Conservation (phyloP, 345 rosid species). For the Moricandia arvensis region DNA sequence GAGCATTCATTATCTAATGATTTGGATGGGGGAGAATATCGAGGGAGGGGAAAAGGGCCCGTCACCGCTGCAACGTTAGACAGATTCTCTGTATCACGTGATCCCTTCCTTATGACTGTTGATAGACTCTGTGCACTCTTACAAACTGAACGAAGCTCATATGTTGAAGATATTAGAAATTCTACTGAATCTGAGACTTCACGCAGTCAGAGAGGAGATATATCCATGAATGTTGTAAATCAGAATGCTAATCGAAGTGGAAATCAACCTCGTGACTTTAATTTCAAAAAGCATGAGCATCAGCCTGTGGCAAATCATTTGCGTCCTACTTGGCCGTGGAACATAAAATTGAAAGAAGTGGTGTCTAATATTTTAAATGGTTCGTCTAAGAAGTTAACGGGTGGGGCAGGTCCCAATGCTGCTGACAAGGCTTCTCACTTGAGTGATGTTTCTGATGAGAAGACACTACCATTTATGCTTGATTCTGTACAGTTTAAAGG, state of each 20-base stretch:
- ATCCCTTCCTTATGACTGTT: constrained; percentile 67
- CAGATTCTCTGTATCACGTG: constrained; percentile 44
- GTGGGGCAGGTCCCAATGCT: constrained; percentile 47
- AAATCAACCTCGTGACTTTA: constrained; percentile 30
- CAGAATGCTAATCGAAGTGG: constrained; percentile 36
- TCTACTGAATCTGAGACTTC: constrained; percentile 34
- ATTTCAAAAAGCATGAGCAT: constrained; percentile 41
- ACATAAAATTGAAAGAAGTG: constrained; percentile 37
- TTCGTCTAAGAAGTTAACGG: constrained; percentile 48
- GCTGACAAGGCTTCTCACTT: constrained; percentile 62
- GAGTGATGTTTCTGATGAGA: constrained; percentile 59
- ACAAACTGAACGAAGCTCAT: constrained; percentile 41
- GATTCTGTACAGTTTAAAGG: constrained; percentile 90
- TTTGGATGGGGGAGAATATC: constrained; percentile 14
- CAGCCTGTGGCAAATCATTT: constrained; percentile 39
- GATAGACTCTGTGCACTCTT: constrained; percentile 45
- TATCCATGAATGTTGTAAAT: constrained; percentile 32
- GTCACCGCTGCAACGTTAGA: constrained; percentile 4
- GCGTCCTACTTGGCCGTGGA: constrained; percentile 41
- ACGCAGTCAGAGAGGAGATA: constrained; percentile 34
- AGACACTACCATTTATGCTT: constrained; percentile 73
- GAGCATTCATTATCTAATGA: constrained; percentile 34
- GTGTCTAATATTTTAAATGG: constrained; percentile 38
- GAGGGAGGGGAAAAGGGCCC: constrained; percentile 5
- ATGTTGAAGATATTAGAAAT: constrained; percentile 20